A percentile compares a stretch with the other conserved stretches of the same genome.
Conservation (phyloP, 257 asterid species). For the Gentiana macrophylla region DNA sequence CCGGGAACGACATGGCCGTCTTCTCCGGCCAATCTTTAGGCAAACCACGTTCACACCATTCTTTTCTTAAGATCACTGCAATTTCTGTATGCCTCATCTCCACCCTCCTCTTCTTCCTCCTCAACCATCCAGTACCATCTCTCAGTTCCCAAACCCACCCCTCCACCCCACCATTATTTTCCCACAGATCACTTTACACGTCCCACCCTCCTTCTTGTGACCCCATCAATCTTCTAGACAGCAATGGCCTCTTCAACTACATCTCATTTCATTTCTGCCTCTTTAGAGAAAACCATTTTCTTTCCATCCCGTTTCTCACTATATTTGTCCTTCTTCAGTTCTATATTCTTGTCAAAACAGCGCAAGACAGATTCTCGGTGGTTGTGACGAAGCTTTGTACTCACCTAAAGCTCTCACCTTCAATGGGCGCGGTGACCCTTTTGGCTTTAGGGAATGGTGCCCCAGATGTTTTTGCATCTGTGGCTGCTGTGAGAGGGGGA, state of each 20-base stretch:
- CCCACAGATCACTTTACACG: constrained; percentile 22
- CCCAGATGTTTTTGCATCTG: constrained; percentile 93
- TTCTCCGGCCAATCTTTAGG: constrained; percentile 4
- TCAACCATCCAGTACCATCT: constrained; percentile 16
- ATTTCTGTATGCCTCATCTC: constrained; percentile 34
- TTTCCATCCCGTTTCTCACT: constrained; percentile 59
- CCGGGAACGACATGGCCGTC: constrained; percentile 72
- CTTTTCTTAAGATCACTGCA: constrained; percentile 17
- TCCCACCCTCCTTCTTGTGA: constrained; percentile 27
- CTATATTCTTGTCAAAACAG: constrained; percentile 80
- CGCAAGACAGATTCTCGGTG: constrained; percentile 82
- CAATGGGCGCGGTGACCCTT: constrained; percentile 97
- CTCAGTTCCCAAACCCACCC: constrained; percentile 7
- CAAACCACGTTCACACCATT: neutral
- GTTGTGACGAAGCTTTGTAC: constrained; percentile 70
- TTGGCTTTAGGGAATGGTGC: constrained; percentile 94
- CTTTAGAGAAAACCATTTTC: constrained; percentile 28
- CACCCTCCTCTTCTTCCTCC: constrained; percentile 40
- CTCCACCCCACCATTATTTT: constrained; percentile 10
- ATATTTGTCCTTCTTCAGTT: constrained; percentile 54
- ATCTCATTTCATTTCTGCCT: constrained; percentile 51
- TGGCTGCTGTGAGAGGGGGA: constrained; percentile 86
- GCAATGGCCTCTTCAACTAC: constrained; percentile 55
- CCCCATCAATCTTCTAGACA: constrained; percentile 20
- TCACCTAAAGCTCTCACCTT: constrained; percentile 65